A percentile compares a stretch with the other conserved stretches of the same genome.
Conservation (phyloP, 805 yeast species). For the Wickerhamiella australiensis region DNA sequence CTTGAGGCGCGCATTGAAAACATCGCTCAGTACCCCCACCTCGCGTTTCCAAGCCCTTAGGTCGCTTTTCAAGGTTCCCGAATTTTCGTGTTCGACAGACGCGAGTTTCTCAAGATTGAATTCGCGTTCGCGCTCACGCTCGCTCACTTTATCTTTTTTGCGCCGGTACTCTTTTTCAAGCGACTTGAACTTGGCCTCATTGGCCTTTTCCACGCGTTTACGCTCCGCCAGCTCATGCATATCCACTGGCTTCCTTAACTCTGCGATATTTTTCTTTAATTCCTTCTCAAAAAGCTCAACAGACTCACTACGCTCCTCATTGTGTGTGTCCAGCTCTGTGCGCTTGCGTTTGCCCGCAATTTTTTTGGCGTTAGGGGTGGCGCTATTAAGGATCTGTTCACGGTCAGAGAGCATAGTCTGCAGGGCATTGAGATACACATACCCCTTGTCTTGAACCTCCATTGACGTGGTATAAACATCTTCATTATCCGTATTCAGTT, state of each 20-base stretch:
- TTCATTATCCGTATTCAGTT: slow-evolving; percentile 35
- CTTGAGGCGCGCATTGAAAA: slow-evolving; percentile 67
- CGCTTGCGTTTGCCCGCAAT: neutral
- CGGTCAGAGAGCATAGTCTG: slow-evolving; percentile 32
- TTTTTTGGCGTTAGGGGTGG: neutral
- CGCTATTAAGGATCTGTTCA: slow-evolving; percentile 32
- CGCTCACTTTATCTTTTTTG: neutral
- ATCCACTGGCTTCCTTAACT: neutral
- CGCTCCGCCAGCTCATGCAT: neutral
- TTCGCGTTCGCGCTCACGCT: neutral
- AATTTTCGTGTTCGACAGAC: neutral
- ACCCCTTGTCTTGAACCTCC: slow-evolving; percentile 59
- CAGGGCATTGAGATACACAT: slow-evolving; percentile 26
- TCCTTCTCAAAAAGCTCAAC: slow-evolving; percentile 4
- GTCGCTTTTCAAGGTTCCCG: slow-evolving; percentile 34
- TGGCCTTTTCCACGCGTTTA: neutral
- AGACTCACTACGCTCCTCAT: slow-evolving; percentile 3
- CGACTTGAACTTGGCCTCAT: slow-evolving; percentile 2
- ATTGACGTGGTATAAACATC: slow-evolving; percentile 69
- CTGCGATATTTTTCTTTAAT: slow-evolving; percentile 14
- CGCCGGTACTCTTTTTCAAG: neutral
- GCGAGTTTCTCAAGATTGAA: neutral
- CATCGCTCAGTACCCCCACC: slow-evolving; percentile 40
- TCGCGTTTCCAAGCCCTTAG: slow-evolving; percentile 36
- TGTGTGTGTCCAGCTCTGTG: neutral